Base-by-base conservation (phyloP, 352 stramenopile species). In the Globisporangium echinulatum region DNA sequence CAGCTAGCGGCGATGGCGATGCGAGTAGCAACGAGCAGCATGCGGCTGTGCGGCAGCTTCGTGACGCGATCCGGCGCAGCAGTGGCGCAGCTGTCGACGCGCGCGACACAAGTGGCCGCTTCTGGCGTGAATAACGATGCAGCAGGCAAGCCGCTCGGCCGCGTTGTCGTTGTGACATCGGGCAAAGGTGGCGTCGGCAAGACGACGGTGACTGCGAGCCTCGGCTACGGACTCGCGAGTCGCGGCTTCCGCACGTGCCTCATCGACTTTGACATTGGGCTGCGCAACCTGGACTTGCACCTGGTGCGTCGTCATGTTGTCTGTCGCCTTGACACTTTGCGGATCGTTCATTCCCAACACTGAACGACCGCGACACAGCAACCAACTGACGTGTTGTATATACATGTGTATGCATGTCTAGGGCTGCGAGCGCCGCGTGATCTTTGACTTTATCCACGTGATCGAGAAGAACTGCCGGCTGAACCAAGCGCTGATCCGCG, bases 381-480 rank as follows among this genome's bases (percentile, higher is more conserved):
- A 33, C 25, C 25, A 1, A 33, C 25, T 33, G 25, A 33, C 25
- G 25, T 33, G 25, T 33, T 33, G 25, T 33, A 33, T 33, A 33
- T 33, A 33, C 25, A 33, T 33, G 25, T 33, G 25, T 33, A 33
- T 33, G 2, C 42, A 39, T 48, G 39, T 40, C 5, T 43, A 10
- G 67, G 84, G 91, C 54, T 93, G 87, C 59, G 91, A 98, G 69
- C 87, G 91, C 9, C 83, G 91, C 49, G 91, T 98, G 36, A 96
- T 98, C 69, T 98, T 98, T 58, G 91, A 98, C 64, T 97, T 98
- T 58, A 96, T 98, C 71, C 85, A 98, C 71, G 90, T 97, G 56
- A 85, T 98, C 59, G 79, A 94, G 62, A 87, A 84, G 56, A 94
- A 97, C 67, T 97, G 90, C 67, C 78, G 77, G 5, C 63, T 97